A percentile compares a stretch with the other conserved stretches of the same genome.
Evolutionary conservation across 106 monocot species (phyloP).

Genomic region (Xerophyta viscosa): DNA sequence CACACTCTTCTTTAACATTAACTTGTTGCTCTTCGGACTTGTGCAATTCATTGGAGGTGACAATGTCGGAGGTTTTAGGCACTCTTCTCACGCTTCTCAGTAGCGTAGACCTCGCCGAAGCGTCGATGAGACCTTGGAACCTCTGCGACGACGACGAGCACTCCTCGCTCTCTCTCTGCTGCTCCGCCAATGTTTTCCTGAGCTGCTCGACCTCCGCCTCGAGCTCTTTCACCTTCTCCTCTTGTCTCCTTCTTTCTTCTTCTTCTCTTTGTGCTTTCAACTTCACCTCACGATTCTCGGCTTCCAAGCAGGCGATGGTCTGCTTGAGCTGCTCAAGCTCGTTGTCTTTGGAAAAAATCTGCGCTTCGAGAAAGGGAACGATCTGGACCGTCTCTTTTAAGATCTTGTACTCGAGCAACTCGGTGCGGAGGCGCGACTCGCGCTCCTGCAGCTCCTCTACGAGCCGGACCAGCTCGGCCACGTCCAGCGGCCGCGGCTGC

Average conservation of each 20-base stretch:
- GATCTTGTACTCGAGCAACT: slow-evolving; percentile 92
- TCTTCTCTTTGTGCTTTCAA: slow-evolving; percentile 6
- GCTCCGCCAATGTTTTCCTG: slow-evolving; percentile 18
- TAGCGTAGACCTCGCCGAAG: slow-evolving; percentile 18
- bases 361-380: slow-evolving; percentile 79
- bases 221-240: slow-evolving; percentile 39
- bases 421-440: slow-evolving; percentile 65
- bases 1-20: slow-evolving; percentile 9
- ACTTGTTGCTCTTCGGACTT: slow-evolving; percentile 7
- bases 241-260: slow-evolving; percentile 25
- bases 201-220: slow-evolving; percentile 44
- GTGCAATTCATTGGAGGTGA: background rate
- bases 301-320: slow-evolving; percentile 27
- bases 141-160: slow-evolving; percentile 26
- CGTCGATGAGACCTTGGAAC: slow-evolving; percentile 37
- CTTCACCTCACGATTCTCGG: slow-evolving; percentile 39
- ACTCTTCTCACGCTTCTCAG: slow-evolving; percentile 12
- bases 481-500: slow-evolving; percentile 50
- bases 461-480: slow-evolving; percentile 65
- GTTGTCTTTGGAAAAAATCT: slow-evolving; percentile 35
- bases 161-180: slow-evolving; percentile 7
- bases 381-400: slow-evolving; percentile 81
- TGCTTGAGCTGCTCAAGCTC: slow-evolving; percentile 39
- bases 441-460: slow-evolving; percentile 78
- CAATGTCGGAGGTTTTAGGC: slow-evolving; percentile 23